Percentiles rank a stretch among this genome's conserved stretches.
phyloP scores from a whole-genome alignment of 257 asterid genomes.

The Ilex asprella region DNA sequence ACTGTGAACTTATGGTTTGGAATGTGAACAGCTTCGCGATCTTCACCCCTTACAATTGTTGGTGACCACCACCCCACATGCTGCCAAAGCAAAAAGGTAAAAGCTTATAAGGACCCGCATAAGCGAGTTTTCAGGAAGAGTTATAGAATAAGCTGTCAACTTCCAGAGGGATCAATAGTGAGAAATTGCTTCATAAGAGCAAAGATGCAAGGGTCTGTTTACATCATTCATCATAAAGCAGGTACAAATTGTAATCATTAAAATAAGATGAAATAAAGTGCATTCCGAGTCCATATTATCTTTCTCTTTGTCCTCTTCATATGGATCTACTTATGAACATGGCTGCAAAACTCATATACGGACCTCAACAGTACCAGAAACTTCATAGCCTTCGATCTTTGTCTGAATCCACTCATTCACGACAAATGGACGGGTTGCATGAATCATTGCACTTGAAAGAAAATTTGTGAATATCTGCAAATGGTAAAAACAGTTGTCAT shows the following conservation, averaged over 20 bases:
- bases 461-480: constrained; percentile 91
- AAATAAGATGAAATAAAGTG: not conserved
- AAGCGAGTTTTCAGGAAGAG: not conserved
- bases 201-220: not conserved
- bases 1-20: constrained; percentile 93
- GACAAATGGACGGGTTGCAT: constrained; percentile 86
- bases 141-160: too few species aligned
- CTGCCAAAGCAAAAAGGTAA: constrained; percentile 23
- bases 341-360: constrained; percentile 7
- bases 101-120: not conserved
- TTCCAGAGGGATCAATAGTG: too few species aligned
- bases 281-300: not conserved
- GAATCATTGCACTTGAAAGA: constrained; percentile 96
- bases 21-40: constrained; percentile 95
- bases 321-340: too few species aligned
- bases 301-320: not conserved
- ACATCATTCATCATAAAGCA: not conserved
- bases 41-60: constrained; percentile 90
- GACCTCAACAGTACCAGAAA: constrained; percentile 99
- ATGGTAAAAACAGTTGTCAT: constrained; percentile 5
- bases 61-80: constrained; percentile 99
- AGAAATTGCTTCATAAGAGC: not conserved
- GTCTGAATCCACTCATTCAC: constrained; percentile 96
- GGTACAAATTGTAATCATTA: not conserved
- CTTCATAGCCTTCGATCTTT: constrained; percentile 92